A percentile compares a stretch with the other conserved stretches of the same genome.
These are phyloP conservation scores for Trametopsis cervina DNA, from an alignment of 768 basidiomycete genomes.

Conservation along the genomic window DNA sequence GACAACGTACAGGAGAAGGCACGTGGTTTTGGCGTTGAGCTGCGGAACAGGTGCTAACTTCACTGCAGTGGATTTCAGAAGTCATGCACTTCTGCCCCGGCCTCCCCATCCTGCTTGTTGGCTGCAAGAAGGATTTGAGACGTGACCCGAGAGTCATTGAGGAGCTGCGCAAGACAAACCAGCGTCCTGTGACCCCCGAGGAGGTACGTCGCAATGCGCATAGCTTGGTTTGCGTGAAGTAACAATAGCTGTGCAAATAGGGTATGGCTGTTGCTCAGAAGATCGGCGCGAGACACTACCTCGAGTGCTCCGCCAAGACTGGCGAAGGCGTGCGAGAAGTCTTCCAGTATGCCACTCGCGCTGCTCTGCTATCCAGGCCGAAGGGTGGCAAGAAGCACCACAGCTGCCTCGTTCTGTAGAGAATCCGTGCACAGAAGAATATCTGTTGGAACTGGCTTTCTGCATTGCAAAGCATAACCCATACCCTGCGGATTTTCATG, in stretches of 20 bases:
- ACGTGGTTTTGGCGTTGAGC: slow-evolving; percentile 21
- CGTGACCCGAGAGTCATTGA: slow-evolving; percentile 91
- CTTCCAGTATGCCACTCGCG: slow-evolving; percentile 95
- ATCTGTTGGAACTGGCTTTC: neutral
- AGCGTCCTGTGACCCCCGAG: slow-evolving; percentile 90
- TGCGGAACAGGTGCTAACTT: slow-evolving; percentile 3
- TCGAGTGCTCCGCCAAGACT: slow-evolving; percentile 95
- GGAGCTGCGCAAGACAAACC: slow-evolving; percentile 89
- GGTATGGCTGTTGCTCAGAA: slow-evolving; percentile 93
- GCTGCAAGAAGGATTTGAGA: slow-evolving; percentile 98
- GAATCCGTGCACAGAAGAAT: neutral
- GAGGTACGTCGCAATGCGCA: slow-evolving; percentile 72
- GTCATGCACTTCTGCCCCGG: slow-evolving; percentile 97
- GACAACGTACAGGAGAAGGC: slow-evolving; percentile 99
- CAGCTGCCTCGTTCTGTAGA: slow-evolving; percentile 39
- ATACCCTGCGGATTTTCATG: slow-evolving; percentile 11
- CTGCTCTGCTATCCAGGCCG: slow-evolving; percentile 68
- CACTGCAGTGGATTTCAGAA: slow-evolving; percentile 89
- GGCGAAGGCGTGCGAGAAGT: slow-evolving; percentile 98
- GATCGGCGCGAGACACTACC: slow-evolving; percentile 94
- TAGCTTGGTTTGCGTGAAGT: too few relatives aligned
- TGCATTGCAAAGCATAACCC: neutral
- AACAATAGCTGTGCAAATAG: too few relatives aligned
- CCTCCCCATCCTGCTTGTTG: slow-evolving; percentile 94
- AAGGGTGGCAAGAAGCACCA: slow-evolving; percentile 35